Evolutionary conservation across 371 early-diverging fungal genomes (phyloP).

Genomic region (Mortierella sp.): DNA sequence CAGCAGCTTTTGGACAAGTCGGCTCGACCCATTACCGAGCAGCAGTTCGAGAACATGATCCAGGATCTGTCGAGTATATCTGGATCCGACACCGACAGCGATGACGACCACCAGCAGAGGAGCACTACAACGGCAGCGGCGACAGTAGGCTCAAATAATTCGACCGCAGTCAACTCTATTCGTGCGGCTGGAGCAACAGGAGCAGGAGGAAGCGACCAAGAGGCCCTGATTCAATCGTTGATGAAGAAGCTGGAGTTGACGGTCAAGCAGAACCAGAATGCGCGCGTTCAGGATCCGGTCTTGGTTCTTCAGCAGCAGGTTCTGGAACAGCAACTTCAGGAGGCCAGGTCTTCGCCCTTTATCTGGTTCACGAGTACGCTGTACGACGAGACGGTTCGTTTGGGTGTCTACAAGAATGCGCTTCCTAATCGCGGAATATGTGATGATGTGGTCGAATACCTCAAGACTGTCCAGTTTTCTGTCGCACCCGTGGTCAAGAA

Average conservation of each 20-base stretch:
- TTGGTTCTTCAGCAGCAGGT: slow-evolving; percentile 39
- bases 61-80: slow-evolving; percentile 70
- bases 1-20: slow-evolving; percentile 79
- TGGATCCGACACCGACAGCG: slow-evolving; percentile 54
- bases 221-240: slow-evolving; percentile 42
- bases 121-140: slow-evolving; percentile 14
- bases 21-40: slow-evolving; percentile 81
- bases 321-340: slow-evolving; percentile 49
- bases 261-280: slow-evolving; percentile 60
- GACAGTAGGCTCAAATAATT: not conserved
- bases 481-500: slow-evolving; percentile 26
- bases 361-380: slow-evolving; percentile 64
- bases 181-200: not conserved
- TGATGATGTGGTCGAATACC: slow-evolving; percentile 35
- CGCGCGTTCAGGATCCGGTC: slow-evolving; percentile 39
- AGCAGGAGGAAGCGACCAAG: slow-evolving; percentile 14
- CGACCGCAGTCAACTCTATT: slow-evolving; percentile 21
- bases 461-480: slow-evolving; percentile 22
- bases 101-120: not conserved
- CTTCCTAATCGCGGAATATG: slow-evolving; percentile 49
- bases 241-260: slow-evolving; percentile 56
- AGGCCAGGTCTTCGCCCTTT: slow-evolving; percentile 56
- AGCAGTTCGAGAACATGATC: slow-evolving; percentile 84
- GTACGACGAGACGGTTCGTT: slow-evolving; percentile 54
- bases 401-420: slow-evolving; percentile 73